These are phyloP conservation scores for Guadua angustifolia DNA, from an alignment of 176 grass and related monocot species.

Conservation along the genomic window DNA sequence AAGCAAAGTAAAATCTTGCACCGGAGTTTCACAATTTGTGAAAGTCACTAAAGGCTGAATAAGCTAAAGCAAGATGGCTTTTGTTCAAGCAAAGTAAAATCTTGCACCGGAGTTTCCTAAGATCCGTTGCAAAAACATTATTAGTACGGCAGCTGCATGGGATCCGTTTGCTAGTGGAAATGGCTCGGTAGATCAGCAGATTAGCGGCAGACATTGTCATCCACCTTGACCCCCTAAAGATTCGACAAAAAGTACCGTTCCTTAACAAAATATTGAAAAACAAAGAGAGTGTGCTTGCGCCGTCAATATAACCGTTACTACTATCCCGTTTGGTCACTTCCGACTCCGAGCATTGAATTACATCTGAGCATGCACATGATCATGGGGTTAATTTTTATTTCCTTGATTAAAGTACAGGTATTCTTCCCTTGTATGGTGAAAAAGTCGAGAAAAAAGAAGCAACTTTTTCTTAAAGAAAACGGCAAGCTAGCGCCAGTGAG, in stretches of 20 bases:
- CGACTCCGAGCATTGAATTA: constrained; percentile 46
- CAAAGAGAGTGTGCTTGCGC: neutral
- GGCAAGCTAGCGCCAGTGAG: neutral
- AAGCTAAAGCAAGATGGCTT: neutral
- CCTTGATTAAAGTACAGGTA: constrained; percentile 54
- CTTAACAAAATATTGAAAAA: neutral
- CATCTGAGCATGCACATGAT: constrained; percentile 21
- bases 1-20: neutral
- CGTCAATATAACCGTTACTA: constrained; percentile 42
- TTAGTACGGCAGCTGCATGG: constrained; percentile 7
- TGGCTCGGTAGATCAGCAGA: constrained; percentile 38
- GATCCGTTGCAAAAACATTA: neutral
- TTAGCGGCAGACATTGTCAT: constrained; percentile 36
- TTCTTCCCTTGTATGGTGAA: constrained; percentile 55
- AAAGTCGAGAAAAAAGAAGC: constrained; percentile 43
- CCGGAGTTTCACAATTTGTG: neutral
- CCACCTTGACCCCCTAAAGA: constrained; percentile 43
- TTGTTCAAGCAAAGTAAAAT: neutral
- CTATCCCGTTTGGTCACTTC: neutral
- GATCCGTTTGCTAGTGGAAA: constrained; percentile 60
- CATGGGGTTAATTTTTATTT: constrained; percentile 49
- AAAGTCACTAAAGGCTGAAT: neutral
- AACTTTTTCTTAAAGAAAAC: constrained; percentile 33
- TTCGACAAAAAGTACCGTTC: constrained; percentile 36
- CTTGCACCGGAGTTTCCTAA: neutral